Evolutionary conservation across 129 eudicot genomes (phyloP).

Genomic region (Artemisia annua): DNA sequence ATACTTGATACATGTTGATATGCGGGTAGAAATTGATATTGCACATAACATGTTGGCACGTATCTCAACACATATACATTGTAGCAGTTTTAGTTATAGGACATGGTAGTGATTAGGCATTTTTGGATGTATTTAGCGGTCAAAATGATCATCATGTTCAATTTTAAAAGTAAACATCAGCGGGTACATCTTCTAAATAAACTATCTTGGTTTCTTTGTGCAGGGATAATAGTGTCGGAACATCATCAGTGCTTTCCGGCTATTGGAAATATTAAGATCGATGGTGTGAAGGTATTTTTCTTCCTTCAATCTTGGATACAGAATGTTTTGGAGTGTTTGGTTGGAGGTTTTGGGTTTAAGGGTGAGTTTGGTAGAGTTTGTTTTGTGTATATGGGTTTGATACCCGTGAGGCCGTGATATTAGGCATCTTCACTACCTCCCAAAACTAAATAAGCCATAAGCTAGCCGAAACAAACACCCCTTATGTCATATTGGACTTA

Average conservation of each 20-base stretch:
- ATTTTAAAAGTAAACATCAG: neutral
- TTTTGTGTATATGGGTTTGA: no score
- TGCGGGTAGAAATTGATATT: neutral
- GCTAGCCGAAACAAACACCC: no score
- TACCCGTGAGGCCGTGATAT: no score
- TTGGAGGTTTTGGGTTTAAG: no score
- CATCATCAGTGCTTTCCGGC: conserved; percentile 64
- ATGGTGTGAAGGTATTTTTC: conserved; percentile 62
- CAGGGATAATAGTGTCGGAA: conserved; percentile 59
- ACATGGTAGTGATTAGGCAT: neutral
- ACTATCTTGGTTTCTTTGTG: conserved; percentile 10
- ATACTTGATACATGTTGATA: neutral
- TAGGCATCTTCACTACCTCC: no score
- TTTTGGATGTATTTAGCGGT: neutral
- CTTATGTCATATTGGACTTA: no score
- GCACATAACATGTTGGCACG: neutral
- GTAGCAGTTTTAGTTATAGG: neutral
- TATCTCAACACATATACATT: neutral
- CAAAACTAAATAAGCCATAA: no score
- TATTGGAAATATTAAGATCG: conserved; percentile 47
- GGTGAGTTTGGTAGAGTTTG: no score
- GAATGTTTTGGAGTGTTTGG: neutral
- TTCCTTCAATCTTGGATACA: conserved; percentile 12
- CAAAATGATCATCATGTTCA: no score
- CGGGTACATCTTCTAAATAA: neutral